phyloP scores from a whole-genome alignment of 164 flowering plant species.

The Liriodendron chinense region DNA sequence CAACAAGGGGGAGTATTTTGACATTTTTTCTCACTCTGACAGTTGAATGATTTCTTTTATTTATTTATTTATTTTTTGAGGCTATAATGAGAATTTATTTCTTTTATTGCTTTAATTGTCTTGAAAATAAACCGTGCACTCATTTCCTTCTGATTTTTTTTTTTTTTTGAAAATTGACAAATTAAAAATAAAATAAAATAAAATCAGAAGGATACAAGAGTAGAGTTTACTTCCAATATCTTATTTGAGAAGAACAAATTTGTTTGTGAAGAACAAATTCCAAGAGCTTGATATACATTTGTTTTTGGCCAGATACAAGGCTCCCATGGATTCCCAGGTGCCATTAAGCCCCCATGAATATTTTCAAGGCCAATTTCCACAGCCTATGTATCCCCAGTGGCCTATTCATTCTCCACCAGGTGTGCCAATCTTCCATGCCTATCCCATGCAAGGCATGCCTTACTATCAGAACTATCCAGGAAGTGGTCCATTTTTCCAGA shows the following conservation, averaged over 20 bases:
- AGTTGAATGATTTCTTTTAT: no score
- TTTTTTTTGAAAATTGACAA: no score
- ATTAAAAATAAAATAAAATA: no score
- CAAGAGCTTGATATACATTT: neutral
- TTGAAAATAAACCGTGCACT: no score
- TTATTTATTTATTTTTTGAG: no score
- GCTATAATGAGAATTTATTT: no score
- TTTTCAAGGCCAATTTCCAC: conserved; percentile 73
- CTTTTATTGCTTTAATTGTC: no score
- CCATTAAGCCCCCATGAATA: conserved; percentile 54
- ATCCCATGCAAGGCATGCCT: conserved; percentile 87
- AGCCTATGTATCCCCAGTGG: conserved; percentile 80
- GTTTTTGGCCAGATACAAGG: conserved; percentile 43
- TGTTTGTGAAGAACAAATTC: conserved; percentile 10
- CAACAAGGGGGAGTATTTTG: no score
- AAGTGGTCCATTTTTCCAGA: conserved; percentile 50
- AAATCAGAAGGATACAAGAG: no score
- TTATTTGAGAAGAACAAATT: neutral
- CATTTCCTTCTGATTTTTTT: no score
- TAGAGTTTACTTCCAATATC: no score
- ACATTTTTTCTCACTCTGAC: no score
- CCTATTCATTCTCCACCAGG: conserved; percentile 76
- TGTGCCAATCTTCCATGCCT: conserved; percentile 66
- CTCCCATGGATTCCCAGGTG: conserved; percentile 39
- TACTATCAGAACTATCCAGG: conserved; percentile 74